Conservation (phyloP, 441 rosid genomes). For the Gossypium trilobum region DNA sequence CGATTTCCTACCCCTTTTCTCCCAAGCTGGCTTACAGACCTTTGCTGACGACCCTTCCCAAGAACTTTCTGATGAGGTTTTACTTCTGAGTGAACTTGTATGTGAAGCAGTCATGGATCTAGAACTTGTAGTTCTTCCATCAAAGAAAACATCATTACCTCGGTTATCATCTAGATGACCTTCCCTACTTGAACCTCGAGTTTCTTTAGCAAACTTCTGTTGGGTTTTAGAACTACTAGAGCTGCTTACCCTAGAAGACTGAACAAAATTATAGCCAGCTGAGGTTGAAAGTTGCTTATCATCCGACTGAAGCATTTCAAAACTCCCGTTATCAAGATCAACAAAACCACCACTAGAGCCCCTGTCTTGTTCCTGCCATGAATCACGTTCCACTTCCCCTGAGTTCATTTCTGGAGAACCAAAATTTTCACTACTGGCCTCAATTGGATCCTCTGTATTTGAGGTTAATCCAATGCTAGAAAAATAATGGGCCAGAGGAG, state of each 20-base stretch:
- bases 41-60: slow-evolving; percentile 75
- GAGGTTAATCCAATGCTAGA: slow-evolving; percentile 46
- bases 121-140: slow-evolving; percentile 52
- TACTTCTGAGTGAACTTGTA: slow-evolving; percentile 65
- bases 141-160: slow-evolving; percentile 41
- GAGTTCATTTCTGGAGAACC: slow-evolving; percentile 34
- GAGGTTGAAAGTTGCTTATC: slow-evolving; percentile 55
- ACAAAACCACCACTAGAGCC: slow-evolving; percentile 38
- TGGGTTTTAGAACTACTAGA: slow-evolving; percentile 40
- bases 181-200: slow-evolving; percentile 26
- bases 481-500: slow-evolving; percentile 50
- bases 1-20: slow-evolving; percentile 55
- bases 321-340: slow-evolving; percentile 54
- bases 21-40: slow-evolving; percentile 49
- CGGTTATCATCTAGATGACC: slow-evolving; percentile 35
- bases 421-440: slow-evolving; percentile 35
- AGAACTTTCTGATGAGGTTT: slow-evolving; percentile 79
- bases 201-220: slow-evolving; percentile 37
- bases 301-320: slow-evolving; percentile 38
- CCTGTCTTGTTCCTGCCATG: slow-evolving; percentile 58
- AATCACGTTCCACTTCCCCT: slow-evolving; percentile 46
- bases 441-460: slow-evolving; percentile 44
- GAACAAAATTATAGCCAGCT: slow-evolving; percentile 34
- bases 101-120: slow-evolving; percentile 42
- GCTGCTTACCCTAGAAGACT: slow-evolving; percentile 37